Base-by-base conservation (phyloP, 495 filamentous ascomycete species). In the Aspergillus conjunctus region DNA sequence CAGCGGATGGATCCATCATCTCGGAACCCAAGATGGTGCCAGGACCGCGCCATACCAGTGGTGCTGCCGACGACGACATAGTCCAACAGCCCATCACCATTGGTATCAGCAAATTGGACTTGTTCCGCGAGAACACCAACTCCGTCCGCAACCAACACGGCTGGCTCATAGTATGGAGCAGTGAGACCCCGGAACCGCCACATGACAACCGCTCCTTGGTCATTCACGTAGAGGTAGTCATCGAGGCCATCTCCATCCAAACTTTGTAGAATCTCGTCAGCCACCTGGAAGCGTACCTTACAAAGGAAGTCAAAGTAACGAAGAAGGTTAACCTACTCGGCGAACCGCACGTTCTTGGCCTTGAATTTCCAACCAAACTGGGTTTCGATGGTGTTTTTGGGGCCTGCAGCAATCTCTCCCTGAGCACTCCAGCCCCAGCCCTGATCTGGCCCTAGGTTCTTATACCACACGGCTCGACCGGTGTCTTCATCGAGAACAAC, bases 11-110 rank as follows among this genome's bases (percentile, higher is more conserved):
- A 54, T 14, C 51, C 51, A 39, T 39, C 31, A 14, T 41, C 34
- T 14, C 51, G 51, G 32, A 54, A 54, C 4, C 51, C 51, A 7
- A 54, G 51, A 54, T 54, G 12, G 17, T 41, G 51, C 32, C 32
- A 54, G 51, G 32, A 39, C 7, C 15, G 14, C 32, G 51, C 51
- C 3, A 1, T 10, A 1, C 51, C 51, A 39, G 51, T 54, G 0
- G 18, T 41, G 32, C 32, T 32, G n/a, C 32, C 51, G 0, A 54
- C 51, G 1, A 54, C 51, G 0, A 54, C 51, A n/a, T 54, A 54
- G 22, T 54, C 51, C 34, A 54, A 30, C 3, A 5, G 3, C 43
- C 43, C 43, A 46, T 46, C 43, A 18, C 43, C 43, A 46, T 46
- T 46, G 18, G 43, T 46, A 18, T 46, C 43, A 46, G 43, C 43